Evolutionary conservation across 805 yeast genomes (phyloP).

Genomic region (Cyberlindnera meyerae): DNA sequence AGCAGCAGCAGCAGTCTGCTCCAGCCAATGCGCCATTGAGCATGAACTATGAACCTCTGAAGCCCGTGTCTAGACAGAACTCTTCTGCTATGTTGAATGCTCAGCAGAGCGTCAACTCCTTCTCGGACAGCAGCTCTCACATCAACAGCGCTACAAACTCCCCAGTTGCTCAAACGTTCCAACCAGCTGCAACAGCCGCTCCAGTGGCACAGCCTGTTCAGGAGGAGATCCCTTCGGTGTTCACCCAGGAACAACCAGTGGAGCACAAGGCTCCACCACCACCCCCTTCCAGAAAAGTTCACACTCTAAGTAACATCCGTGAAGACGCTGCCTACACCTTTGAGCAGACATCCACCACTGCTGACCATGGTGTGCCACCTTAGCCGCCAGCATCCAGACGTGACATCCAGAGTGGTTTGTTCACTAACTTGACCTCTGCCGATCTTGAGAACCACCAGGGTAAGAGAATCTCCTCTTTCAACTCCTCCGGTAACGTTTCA

Average conservation of each 20-base stretch:
- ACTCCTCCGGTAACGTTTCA: slow-evolving; percentile 26
- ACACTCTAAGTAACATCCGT: slow-evolving; percentile 28
- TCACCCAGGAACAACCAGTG: slow-evolving; percentile 1
- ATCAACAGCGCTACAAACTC: slow-evolving; percentile 12
- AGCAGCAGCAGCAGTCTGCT: not conserved
- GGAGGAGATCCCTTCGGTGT: not conserved
- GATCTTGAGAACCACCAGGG: slow-evolving; percentile 24
- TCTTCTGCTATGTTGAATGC: slow-evolving; percentile 11
- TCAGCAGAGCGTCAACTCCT: slow-evolving; percentile 12
- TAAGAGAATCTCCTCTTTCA: slow-evolving; percentile 25
- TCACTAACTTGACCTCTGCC: slow-evolving; percentile 40
- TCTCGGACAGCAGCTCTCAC: slow-evolving; percentile 14
- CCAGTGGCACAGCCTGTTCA: too few species aligned
- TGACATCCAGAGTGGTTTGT: slow-evolving; percentile 42
- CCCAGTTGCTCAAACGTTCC: slow-evolving; percentile 6
- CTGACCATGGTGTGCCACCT: slow-evolving; percentile 13
- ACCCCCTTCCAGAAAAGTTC: slow-evolving; percentile 53
- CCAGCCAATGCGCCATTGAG: slow-evolving; percentile 21
- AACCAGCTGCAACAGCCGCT: not conserved
- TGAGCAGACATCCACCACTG: slow-evolving; percentile 6
- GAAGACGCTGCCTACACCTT: slow-evolving; percentile 25
- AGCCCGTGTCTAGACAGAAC: slow-evolving; percentile 28
- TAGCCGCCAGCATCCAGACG: slow-evolving; percentile 25
- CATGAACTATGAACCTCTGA: slow-evolving; percentile 31
- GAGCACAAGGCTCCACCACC: slow-evolving; percentile 44